These are phyloP conservation scores for Penicillium cinerascens DNA, from an alignment of 495 filamentous ascomycete genomes.

Conservation along the genomic window DNA sequence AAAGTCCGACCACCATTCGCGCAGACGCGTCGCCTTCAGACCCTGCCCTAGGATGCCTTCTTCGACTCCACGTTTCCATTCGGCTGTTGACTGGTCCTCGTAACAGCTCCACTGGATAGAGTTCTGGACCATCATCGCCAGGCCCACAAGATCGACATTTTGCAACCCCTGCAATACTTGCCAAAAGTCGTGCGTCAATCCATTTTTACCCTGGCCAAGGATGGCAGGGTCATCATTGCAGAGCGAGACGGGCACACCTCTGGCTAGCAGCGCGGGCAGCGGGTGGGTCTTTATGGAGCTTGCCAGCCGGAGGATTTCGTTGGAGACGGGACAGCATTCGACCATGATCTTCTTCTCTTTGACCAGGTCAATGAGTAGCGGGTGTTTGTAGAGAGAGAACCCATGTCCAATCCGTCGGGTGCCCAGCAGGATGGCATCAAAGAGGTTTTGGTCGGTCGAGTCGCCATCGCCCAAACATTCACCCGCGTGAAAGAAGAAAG, in stretches of 20 bases:
- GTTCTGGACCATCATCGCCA: slow-evolving; percentile 87
- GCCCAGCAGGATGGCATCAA: slow-evolving; percentile 84
- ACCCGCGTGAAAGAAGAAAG: slow-evolving; percentile 93
- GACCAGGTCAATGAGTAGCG: slow-evolving; percentile 78
- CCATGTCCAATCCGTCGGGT: slow-evolving; percentile 86
- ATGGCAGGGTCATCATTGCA: slow-evolving; percentile 86
- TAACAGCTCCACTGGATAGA: slow-evolving; percentile 87
- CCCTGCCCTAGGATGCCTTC: slow-evolving; percentile 73
- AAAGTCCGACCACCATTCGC: slow-evolving; percentile 75
- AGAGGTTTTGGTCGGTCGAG: slow-evolving; percentile 76
- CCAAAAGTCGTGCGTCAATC: slow-evolving; percentile 89
- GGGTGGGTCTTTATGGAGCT: slow-evolving; percentile 74
- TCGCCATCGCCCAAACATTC: slow-evolving; percentile 77
- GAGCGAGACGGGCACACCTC: slow-evolving; percentile 64
- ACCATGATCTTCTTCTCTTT: slow-evolving; percentile 84
- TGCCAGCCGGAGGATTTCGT: slow-evolving; percentile 76
- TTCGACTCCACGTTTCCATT: slow-evolving; percentile 68
- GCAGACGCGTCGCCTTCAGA: slow-evolving; percentile 64
- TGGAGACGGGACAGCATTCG: slow-evolving; percentile 83
- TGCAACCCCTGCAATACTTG: slow-evolving; percentile 83
- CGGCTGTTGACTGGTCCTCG: slow-evolving; percentile 65
- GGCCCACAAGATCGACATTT: slow-evolving; percentile 64
- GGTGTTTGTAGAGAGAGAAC: slow-evolving; percentile 86
- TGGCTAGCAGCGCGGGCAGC: slow-evolving; percentile 77
- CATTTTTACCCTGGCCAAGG: slow-evolving; percentile 69